Percentiles rank a stretch among this genome's conserved stretches.
phyloP scores from a whole-genome alignment of 805 yeast genomes.

The Lipomyces japonicus region DNA sequence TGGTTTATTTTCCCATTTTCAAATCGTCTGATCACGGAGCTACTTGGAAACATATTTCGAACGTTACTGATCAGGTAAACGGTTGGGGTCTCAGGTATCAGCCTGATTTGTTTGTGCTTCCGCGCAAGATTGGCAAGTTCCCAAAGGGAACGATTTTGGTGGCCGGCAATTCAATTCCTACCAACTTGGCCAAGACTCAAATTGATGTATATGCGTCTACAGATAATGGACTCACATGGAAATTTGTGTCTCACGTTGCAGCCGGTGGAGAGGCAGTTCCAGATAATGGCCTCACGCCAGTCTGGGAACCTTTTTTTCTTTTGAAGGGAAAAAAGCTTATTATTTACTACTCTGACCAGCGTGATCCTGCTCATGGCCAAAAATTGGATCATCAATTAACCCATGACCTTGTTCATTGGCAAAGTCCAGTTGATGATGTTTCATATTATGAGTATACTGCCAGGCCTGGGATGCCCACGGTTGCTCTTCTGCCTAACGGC shows the following conservation, averaged over 20 bases:
- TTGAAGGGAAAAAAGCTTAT: too few species aligned
- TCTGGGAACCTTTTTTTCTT: too few species aligned
- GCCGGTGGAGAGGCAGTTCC: not conserved
- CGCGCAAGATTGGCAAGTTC: not conserved
- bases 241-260: not conserved
- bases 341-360: too few species aligned
- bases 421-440: not conserved
- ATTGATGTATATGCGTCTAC: not conserved
- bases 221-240: not conserved
- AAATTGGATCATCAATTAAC: not conserved
- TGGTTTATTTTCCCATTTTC: not conserved
- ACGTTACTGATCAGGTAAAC: not conserved
- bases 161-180: not conserved
- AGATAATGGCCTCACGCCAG: not conserved
- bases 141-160: not conserved
- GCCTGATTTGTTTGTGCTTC: not conserved
- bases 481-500: not conserved
- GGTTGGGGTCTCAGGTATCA: not conserved
- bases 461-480: not conserved
- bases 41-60: not conserved
- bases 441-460: not conserved
- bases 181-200: not conserved
- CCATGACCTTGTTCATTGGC: not conserved
- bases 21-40: not conserved
- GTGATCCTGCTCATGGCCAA: not conserved